Base-by-base conservation (phyloP, 2,329 filamentous ascomycete genomes). In the Sordariomycetes sp. region DNA sequence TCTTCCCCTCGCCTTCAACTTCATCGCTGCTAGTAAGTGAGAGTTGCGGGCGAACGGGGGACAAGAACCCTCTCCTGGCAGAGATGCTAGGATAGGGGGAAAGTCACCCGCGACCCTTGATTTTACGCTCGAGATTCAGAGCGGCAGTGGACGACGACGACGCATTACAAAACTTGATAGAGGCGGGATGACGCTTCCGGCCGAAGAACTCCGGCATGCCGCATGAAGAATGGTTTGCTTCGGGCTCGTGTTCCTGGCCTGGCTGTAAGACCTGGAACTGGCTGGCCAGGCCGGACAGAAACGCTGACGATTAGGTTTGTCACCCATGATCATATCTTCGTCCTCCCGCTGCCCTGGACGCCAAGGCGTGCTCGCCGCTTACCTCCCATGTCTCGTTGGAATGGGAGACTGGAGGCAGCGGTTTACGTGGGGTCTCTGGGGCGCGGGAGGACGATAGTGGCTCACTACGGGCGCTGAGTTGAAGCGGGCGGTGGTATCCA, bases 1-100 rank as follows among this genome's bases (percentile, higher is more conserved):
- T 64, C 75, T 90, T 63, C 89, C 89, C 65, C 76, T 94, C 72
- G 88, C 89, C 71, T 79, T 94, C 69, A 94, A 94, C 76, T 94
- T 94, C 77, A 89, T 94, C 76, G 89, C 89, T 72, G 90, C 89
- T 77, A 88, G 89, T 94, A 85, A 93, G 89, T 93, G 74, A 72
- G 72, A 70, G 70, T 28, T 20, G 40, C 43, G 12, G 43, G 40
- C 28, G 28, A 51, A 35, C 40, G 25, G 25, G 28, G 28, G 12
- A 32, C 20, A 25, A 16, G 25, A 34, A 57, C 55, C 25, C 18
- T 55, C 24, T 24, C 24, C 34, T 53, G 55, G 20, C 28, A 46
- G 54, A 54, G 22, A 40, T 32, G 34, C 18, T n/a, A 25, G 11
- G 14, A 35, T n/a, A 57, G 55, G 16, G 50, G 3, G 24, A 34